Base-by-base conservation (phyloP, 345 rosid genomes). In the Hevea brasiliensis region DNA sequence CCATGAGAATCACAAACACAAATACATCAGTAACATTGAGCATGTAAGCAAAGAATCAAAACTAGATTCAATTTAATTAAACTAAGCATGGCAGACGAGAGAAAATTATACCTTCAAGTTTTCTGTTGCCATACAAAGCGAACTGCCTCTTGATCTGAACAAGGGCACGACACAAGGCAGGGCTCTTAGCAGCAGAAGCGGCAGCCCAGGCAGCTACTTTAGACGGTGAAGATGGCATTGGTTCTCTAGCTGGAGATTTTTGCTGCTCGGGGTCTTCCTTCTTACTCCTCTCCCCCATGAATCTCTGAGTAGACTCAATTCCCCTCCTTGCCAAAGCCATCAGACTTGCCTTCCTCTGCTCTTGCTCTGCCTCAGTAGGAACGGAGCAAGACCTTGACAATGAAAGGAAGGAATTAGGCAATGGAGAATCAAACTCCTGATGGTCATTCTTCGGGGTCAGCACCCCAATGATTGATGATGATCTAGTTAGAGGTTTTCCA, bases 171-270 rank as follows among this genome's bases (percentile, higher is more conserved):
- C 69, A 24, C 8, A 60, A 23, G 40, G 76, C 65, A 7, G 64
- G 68, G 66, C 69, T 65, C 7, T 42, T 74, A 1, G 68, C 63
- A 2, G 54, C 75, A 42, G 77, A 59, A 41, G 80, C 61, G 0
- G 81, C 62, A 26, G 81, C 72, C 82, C 82, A 74, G 27, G 79
- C 63, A 6, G 72, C 56, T 32, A 50, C 54, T 20, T 78, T 35
- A 27, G 74, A 55, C 3, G 77, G 71, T 54, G 73, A 62, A 61
- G 60, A n/a, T 6, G 74, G 81, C 66, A 29, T 21, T 59, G 67
- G 35, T 35, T 68, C 40, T 13, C 6, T 6, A 10, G 10, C 41
- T 8, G 27, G 68, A 61, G 40, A 64, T 23, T 55, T 54, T 35
- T 48, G 60, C 53, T 48, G 64, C 14, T 53, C 65, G 32, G 2